Evolutionary conservation across 2,329 filamentous ascomycete species (phyloP), one percentile per base, ranked within the genome.

Genomic region (Penicillium concentricum): DNA sequence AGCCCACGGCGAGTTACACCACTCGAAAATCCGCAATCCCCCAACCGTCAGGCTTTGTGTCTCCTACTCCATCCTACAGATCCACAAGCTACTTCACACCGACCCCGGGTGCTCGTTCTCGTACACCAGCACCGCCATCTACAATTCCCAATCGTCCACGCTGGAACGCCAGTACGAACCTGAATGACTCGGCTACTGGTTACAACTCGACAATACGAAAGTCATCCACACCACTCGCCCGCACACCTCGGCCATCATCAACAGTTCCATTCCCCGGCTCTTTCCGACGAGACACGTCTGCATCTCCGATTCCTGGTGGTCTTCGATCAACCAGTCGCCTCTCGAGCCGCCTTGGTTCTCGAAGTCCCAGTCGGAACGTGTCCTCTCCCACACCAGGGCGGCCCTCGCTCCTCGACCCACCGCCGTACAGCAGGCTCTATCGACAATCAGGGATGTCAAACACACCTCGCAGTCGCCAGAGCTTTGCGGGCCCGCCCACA

Each of bases 91-190:
- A 84, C 9, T 77, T 80, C 12, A 84, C 84, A 0, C 81, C 83
- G 5, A 81, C 79, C 65, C 77, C 73, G 62, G 74, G 66, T 46
- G 76, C 47, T 71, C 80, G 53, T 46, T 65, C 63, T 78, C 81
- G 49, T 77, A 82, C 54, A 69, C 76, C 38, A 22, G 54, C 42
- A 76, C 78, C 78, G 12, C 63, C 80, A 16, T 72, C 70, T 18
- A 68, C 76, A 34, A 70, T 71, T 20, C 76, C 82, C 56, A 79
- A 83, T 55, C 85, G 88, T 49, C 90, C 90, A 4, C 82, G 86
- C 56, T 94, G 90, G 90, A 93, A 87, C 68, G 69, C 67, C 12
- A 89, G 86, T 30, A 84, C 86, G 6, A 91, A 88, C 65, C 82
- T 84, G 5, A 76, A 76, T 7, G 82, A 86, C 59, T 77, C 86